Base-by-base conservation (phyloP, 2,329 filamentous ascomycete species). In the Hymenoscyphus fraxineus region DNA sequence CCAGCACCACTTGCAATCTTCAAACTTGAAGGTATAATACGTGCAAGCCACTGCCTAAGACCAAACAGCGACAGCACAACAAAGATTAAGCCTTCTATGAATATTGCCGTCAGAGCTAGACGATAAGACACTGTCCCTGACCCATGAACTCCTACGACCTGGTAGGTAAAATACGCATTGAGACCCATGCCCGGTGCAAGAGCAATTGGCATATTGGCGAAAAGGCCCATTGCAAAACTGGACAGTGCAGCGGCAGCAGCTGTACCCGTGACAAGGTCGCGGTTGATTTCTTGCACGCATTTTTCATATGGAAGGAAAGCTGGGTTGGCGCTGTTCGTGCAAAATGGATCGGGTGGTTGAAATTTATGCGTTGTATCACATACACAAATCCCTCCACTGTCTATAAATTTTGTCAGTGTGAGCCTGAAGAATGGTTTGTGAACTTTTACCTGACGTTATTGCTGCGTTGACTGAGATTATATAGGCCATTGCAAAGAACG, bases 31-130 rank as follows among this genome's bases (percentile, higher is more conserved):
- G 92, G 92, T 67, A 96, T 92, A 55, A 90, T 88, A 69, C 91
- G 87, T 19, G 92, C 92, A 32, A 96, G 85, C 92, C 92, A 96
- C 76, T 96, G 92, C 15, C 92, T 88, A 79, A 96, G 83, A 44
- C 92, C 92, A 61, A 93, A 81, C 41, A 96, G 75, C 1, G 92
- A 92, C 51, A 96, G 83, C 1, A 80, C 90, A 60, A 96, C 85
- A 78, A 96, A 96, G 67, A 96, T 88, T 76, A 90, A 91, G 44
- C 92, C 92, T 77, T 96, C 92, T 15, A 95, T 88, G 74, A 96
- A 96, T 69, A 95, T 92, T 62, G 92, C 92, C 3, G 92, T 95
- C 44, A 96, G 79, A 40, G 92, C 92, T 54, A 93, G 83, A 61
- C 84, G 77, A 74, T 91, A 96, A 0, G 91, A 86, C 9, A 96